Evolutionary conservation across 768 basidiomycete species (phyloP), one percentile per base, ranked within the genome.

Genomic region (Russula olivacea): DNA sequence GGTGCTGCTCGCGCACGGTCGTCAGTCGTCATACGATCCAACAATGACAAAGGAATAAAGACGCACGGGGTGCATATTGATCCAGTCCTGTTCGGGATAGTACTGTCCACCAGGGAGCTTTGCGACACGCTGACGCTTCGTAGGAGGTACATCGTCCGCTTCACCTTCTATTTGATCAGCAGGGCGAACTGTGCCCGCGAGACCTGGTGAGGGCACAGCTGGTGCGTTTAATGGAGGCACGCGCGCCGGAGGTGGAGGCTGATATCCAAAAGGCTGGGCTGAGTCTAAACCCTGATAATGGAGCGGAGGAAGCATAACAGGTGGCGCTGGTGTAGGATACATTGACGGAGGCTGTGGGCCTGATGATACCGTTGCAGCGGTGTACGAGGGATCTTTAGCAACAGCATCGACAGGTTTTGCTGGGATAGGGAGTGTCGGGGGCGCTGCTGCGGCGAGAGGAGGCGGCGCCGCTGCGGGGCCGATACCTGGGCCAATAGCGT

Each of bases 61-160:
- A 76, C 82, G 75, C 60, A 87, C 86, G 36, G 93, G 91, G 72
- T 98, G 93, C 83, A 93, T 86, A 52, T 79, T 79, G 68, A 93
- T 84, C 94, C 94, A 98, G 73, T 95, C 91, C 58, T 83, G 80
- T 70, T 93, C 94, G 8, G 92, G 82, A 74, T 95, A 97, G 60
- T 88, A 75, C 58, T 85, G 84, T 0, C 93, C 93, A 32, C 86
- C 91, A 2, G 91, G 89, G 41, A 93, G 75, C 74, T 93, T 95
- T 30, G 88, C 88, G 15, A 96, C 84, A 60, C 85, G 85, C 69
- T 92, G 90, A 58, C 93, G 81, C 75, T 99, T 99, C 53, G 94
- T 85, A 6, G 91, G 88, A 25, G 88, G 90, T 23, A 85, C 76
- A 53, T 83, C 86, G 59, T 86, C 88, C 11, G 65, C 75, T 17